Evolutionary conservation across 805 yeast species (phyloP).

Genomic region (Suhomyces xylopsoci): DNA sequence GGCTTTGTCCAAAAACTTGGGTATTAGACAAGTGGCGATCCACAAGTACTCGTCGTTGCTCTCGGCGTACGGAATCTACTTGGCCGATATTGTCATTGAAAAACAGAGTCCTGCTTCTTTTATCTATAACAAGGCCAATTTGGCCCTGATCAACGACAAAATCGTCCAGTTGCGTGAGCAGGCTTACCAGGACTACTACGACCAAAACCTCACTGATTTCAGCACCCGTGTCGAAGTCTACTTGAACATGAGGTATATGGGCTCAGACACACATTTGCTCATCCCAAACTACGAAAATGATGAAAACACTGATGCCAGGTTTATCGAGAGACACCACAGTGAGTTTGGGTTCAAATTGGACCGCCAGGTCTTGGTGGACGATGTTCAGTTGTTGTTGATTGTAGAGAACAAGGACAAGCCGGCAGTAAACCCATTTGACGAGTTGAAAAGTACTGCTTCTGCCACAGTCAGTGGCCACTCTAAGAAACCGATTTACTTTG

Average conservation of each 20-base stretch:
- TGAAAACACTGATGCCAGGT: constrained; percentile 21
- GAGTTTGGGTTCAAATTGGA: constrained; percentile 40
- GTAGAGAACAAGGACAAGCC: constrained; percentile 13
- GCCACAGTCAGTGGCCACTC: neutral
- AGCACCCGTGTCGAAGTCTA: constrained; percentile 57
- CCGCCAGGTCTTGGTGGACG: constrained; percentile 35
- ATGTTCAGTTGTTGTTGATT: constrained; percentile 29
- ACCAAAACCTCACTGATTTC: constrained; percentile 49
- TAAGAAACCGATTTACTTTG: constrained; percentile 49
- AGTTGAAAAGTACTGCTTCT: constrained; percentile 3
- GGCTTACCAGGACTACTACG: constrained; percentile 36
- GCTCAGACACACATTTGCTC: constrained; percentile 88
- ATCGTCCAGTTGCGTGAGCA: constrained; percentile 42
- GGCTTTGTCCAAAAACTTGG: constrained; percentile 68
- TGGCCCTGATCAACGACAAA: constrained; percentile 42
- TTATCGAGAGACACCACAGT: constrained; percentile 26
- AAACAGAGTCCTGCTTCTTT: constrained; percentile 36
- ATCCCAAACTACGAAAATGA: constrained; percentile 34
- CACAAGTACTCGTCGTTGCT: constrained; percentile 81
- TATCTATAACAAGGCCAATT: constrained; percentile 15
- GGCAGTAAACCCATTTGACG: constrained; percentile 17
- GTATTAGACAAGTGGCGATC: constrained; percentile 64
- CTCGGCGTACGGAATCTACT: constrained; percentile 84
- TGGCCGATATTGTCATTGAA: constrained; percentile 52
- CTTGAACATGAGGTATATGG: constrained; percentile 76